Conservation (phyloP, 2,329 filamentous ascomycete genomes). For the Hymenoscyphus occultus region DNA sequence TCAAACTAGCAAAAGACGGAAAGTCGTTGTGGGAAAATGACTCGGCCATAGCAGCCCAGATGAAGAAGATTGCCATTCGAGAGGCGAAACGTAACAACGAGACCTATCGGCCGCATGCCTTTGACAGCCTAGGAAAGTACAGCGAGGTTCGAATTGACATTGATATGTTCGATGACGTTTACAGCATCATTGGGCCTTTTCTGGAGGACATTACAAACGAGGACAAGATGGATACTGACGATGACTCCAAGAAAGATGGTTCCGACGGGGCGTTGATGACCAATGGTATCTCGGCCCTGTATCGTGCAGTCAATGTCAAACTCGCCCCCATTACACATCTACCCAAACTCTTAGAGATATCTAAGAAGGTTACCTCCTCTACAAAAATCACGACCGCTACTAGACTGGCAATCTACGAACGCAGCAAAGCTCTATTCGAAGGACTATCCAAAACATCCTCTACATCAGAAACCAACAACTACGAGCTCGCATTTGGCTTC, state of each 20-base stretch:
- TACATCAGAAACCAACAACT: conserved; percentile 20
- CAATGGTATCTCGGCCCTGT: conserved; percentile 34
- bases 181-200: conserved; percentile 59
- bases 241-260: conserved; percentile 28
- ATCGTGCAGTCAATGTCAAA: conserved; percentile 34
- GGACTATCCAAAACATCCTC: conserved; percentile 30
- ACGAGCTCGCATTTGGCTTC: conserved; percentile 26
- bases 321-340: conserved; percentile 28
- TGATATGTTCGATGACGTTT: conserved; percentile 66
- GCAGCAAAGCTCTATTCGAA: conserved; percentile 32
- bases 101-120: conserved; percentile 74
- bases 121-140: conserved; percentile 70
- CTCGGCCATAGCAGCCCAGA: conserved; percentile 53
- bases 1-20: conserved; percentile 69
- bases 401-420: conserved; percentile 33
- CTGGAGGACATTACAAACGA: conserved; percentile 57
- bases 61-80: conserved; percentile 77
- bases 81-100: conserved; percentile 92
- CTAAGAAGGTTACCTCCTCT: conserved; percentile 28
- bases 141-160: conserved; percentile 65
- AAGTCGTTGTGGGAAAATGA: conserved; percentile 56
- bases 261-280: conserved; percentile 33
- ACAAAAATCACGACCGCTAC: conserved; percentile 33
- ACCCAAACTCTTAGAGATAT: conserved; percentile 27
- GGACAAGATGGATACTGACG: conserved; percentile 60